Evolutionary conservation across 2,329 filamentous ascomycete species (phyloP).

Genomic region (Sporothrix curviconia): DNA sequence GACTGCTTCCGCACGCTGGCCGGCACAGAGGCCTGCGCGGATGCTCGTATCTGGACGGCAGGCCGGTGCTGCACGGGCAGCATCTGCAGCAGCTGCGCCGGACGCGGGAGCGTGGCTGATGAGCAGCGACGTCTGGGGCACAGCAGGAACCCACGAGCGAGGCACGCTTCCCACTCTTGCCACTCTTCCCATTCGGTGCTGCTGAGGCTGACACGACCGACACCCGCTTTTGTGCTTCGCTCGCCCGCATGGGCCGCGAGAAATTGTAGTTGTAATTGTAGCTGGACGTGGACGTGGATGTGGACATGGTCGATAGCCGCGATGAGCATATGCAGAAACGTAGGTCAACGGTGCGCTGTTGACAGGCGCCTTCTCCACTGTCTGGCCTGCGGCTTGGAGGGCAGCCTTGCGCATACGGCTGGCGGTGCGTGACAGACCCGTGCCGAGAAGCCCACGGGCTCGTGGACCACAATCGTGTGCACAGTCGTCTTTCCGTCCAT

Average conservation of each 20-base stretch:
- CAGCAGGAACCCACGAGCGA: background rate
- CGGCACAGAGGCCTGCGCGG: no score
- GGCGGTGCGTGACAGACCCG: conserved; percentile 6
- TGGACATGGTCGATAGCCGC: background rate
- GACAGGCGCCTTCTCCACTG: background rate
- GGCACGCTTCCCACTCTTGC: background rate
- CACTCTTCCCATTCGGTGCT: no score
- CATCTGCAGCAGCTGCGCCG: conserved; percentile 14
- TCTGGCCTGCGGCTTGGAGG: background rate
- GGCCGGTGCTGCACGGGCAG: conserved; percentile 1
- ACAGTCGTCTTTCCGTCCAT: no score
- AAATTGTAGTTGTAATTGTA: conserved; percentile 15
- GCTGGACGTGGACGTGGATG: no score
- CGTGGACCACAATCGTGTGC: conserved; percentile 10
- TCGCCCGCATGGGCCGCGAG: conserved; percentile 6
- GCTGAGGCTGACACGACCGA: background rate
- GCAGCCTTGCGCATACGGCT: conserved; percentile 10
- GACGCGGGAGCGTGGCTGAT: background rate
- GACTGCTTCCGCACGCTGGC: background rate
- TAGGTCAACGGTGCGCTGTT: background rate
- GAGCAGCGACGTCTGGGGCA: background rate
- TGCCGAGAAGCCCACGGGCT: background rate
- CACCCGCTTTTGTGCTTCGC: no score
- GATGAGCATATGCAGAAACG: background rate
- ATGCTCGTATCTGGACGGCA: no score